phyloP scores from a whole-genome alignment of 208 protist genomes.

The Wallacemonas sp. region DNA sequence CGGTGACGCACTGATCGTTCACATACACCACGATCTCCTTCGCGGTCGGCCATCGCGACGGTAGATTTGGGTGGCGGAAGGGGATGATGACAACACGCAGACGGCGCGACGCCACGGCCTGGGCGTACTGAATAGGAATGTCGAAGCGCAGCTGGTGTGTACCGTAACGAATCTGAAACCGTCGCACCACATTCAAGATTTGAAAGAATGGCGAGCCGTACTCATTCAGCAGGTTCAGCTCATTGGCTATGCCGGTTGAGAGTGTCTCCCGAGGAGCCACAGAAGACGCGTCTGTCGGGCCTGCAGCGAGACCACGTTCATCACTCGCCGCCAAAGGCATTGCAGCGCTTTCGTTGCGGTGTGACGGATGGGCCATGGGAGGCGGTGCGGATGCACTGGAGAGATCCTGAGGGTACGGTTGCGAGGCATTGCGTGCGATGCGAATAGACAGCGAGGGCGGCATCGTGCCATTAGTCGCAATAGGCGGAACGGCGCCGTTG shows the following conservation, averaged over 20 bases:
- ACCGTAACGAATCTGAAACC: constrained; percentile 69
- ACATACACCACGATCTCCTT: constrained; percentile 80
- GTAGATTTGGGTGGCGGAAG: constrained; percentile 48
- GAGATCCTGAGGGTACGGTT: background rate
- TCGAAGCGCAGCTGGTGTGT: constrained; percentile 62
- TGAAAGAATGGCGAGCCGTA: constrained; percentile 56
- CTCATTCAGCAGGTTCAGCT: constrained; percentile 48
- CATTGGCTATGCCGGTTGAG: constrained; percentile 12
- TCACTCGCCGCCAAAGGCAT: too few species aligned
- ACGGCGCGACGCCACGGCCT: constrained; percentile 45
- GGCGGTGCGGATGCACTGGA: background rate
- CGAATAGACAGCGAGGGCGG: background rate
- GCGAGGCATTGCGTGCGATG: constrained; percentile 7
- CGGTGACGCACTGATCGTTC: constrained; percentile 62
- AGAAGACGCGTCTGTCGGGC: background rate
- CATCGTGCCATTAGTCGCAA: too few species aligned
- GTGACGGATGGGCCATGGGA: background rate
- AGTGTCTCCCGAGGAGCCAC: too few species aligned
- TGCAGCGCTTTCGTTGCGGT: too few species aligned
- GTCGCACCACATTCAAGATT: constrained; percentile 44
- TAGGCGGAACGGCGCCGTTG: too few species aligned
- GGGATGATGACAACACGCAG: constrained; percentile 68
- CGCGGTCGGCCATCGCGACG: constrained; percentile 58
- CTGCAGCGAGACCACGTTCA: background rate
- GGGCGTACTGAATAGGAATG: constrained; percentile 53